phyloP scores from a whole-genome alignment of 1,284 basidiomycete genomes.

The Sparassis latifolia region DNA sequence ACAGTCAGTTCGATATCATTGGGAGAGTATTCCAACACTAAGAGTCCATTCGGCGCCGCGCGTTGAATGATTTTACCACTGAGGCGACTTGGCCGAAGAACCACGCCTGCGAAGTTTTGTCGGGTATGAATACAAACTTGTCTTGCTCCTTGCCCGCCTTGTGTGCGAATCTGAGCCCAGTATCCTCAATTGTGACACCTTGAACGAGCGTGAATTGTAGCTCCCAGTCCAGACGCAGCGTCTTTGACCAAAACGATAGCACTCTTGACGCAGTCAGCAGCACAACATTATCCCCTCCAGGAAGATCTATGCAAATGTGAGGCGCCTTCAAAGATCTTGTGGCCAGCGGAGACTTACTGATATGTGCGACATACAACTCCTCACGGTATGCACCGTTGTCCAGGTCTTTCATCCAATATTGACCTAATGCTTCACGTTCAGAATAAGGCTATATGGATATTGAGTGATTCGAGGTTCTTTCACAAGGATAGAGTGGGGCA shows the following conservation, averaged over 20 bases:
- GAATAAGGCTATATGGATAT: slow-evolving; percentile 64
- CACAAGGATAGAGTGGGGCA: slow-evolving; percentile 46
- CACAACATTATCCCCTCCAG: slow-evolving; percentile 79
- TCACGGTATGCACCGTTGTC: slow-evolving; percentile 81
- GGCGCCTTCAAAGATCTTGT: background rate
- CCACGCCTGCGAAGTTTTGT: slow-evolving; percentile 69
- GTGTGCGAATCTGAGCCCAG: slow-evolving; percentile 80
- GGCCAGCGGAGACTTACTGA: slow-evolving; percentile 44
- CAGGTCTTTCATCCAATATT: slow-evolving; percentile 94
- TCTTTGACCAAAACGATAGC: slow-evolving; percentile 82
- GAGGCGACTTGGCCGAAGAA: slow-evolving; percentile 70
- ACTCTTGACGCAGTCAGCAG: slow-evolving; percentile 77
- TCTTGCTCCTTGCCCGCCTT: slow-evolving; percentile 67
- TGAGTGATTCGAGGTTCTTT: slow-evolving; percentile 20
- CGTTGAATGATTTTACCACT: slow-evolving; percentile 71
- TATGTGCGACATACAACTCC: slow-evolving; percentile 90
- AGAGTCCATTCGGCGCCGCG: slow-evolving; percentile 62
- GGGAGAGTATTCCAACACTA: slow-evolving; percentile 10
- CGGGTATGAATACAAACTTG: slow-evolving; percentile 70
- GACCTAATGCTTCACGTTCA: slow-evolving; percentile 86
- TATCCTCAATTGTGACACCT: slow-evolving; percentile 85
- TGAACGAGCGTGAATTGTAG: slow-evolving; percentile 83
- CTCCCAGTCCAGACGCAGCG: slow-evolving; percentile 88
- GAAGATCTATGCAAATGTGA: slow-evolving; percentile 46
- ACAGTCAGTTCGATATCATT: slow-evolving; percentile 1